Conservation (phyloP, 768 basidiomycete species). For the Mycena venus region DNA sequence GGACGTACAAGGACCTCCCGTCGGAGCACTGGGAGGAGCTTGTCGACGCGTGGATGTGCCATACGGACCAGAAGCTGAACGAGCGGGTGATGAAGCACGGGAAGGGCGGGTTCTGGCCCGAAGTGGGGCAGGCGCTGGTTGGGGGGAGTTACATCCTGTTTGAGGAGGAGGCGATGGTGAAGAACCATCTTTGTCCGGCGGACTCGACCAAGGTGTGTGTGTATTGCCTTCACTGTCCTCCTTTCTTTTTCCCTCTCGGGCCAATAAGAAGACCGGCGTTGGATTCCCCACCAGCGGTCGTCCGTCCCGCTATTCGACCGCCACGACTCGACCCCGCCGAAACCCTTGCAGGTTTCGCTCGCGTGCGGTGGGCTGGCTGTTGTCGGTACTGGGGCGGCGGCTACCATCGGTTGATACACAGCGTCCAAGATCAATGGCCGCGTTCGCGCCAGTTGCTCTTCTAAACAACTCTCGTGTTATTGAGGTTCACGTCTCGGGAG, state of each 20-base stretch:
- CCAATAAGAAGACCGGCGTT: slow-evolving; percentile 95
- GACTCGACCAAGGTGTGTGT: slow-evolving; percentile 69
- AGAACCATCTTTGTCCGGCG: slow-evolving; percentile 63
- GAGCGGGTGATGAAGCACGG: slow-evolving; percentile 73
- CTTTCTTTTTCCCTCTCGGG: slow-evolving; percentile 57
- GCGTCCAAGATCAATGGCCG: slow-evolving; percentile 80
- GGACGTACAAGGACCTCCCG: slow-evolving; percentile 85
- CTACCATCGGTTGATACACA: slow-evolving; percentile 92
- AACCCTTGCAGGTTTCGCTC: slow-evolving; percentile 77
- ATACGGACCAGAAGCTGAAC: slow-evolving; percentile 87
- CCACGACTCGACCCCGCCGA: slow-evolving; percentile 42
- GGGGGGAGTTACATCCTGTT: slow-evolving; percentile 93
- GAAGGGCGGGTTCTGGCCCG: slow-evolving; percentile 85
- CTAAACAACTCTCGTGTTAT: slow-evolving; percentile 90
- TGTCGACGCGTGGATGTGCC: slow-evolving; percentile 99
- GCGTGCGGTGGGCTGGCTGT: slow-evolving; percentile 38
- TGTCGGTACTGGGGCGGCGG: slow-evolving; percentile 48
- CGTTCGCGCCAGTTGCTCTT: slow-evolving; percentile 61
- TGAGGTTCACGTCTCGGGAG: slow-evolving; percentile 81
- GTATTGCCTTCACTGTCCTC: neutral
- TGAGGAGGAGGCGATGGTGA: slow-evolving; percentile 68
- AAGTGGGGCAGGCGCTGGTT: slow-evolving; percentile 78
- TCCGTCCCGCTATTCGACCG: slow-evolving; percentile 41
- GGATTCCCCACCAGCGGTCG: slow-evolving; percentile 74
- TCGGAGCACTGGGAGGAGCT: slow-evolving; percentile 98